Evolutionary conservation across 2,329 filamentous ascomycete species (phyloP), one percentile per base, ranked within the genome.

Genomic region (Exutisphaerella laricina): DNA sequence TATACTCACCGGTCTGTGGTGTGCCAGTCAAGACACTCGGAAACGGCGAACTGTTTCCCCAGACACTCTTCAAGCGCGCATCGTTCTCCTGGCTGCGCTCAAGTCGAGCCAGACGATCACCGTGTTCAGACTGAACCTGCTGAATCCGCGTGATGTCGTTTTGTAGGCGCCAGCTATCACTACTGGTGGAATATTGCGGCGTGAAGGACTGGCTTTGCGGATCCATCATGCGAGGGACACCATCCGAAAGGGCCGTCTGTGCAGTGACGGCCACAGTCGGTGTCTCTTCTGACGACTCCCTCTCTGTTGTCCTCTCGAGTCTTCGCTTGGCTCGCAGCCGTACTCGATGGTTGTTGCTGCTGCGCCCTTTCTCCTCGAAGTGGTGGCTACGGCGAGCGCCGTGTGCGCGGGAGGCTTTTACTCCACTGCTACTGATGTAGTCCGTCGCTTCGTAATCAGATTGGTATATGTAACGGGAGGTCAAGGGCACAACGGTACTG

Each of bases 1-100:
- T 18, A 26, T 12, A 61, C 78, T 66, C 69, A 94, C 90, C 88
- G 71, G 94, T 85, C 63, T 94, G 85, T 41, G 88, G 84, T 33
- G 88, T 89, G 41, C 86, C 85, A 55, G 84, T 82, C 45, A 94
- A 66, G 28, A 88, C 80, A 52, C 82, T 83, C n/a, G 90, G 88
- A 62, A 96, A 96, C 12, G 89, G 89, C 43, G 89, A 94, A 35
- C 75, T 70, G 52, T 84, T 83, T 36, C 79, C 79, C 92, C 92
- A 98, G 43, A 94, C 85, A 48, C 85, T 94, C 66, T 90, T 94
- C 65, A 81, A 66, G 51, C 75, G 71, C 43, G 74, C 73, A 65
- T 82, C 78, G 53, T 82, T 78, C 52, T 82, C 78, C 46, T 75
- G 75, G 48, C 75, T 73, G 45, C 78, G 71, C 61, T 84, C 80